These are phyloP conservation scores for Phtheirospermum japonicum DNA, from an alignment of 257 asterid species.

Conservation along the genomic window DNA sequence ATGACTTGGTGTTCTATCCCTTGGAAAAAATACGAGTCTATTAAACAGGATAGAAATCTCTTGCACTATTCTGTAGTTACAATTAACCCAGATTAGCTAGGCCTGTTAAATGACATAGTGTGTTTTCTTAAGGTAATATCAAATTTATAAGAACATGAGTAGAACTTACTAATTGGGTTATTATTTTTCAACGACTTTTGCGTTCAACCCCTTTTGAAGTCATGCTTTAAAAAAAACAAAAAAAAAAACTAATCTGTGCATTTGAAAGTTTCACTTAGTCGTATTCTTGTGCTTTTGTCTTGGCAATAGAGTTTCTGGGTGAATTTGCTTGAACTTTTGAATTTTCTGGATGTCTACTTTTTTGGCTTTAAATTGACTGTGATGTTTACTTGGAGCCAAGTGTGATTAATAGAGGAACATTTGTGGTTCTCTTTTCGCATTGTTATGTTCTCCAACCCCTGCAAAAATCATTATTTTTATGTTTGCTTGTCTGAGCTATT, in stretches of 20 bases:
- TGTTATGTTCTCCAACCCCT: too few species aligned
- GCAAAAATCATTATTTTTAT: too few species aligned
- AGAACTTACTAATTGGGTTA: slow-evolving; percentile 17
- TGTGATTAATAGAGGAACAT: too few species aligned
- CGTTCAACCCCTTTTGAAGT: neutral
- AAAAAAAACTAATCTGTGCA: slow-evolving; percentile 7
- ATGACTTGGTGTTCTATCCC: neutral
- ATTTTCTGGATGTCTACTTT: neutral
- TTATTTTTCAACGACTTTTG: neutral
- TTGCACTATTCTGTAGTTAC: neutral
- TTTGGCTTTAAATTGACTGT: neutral
- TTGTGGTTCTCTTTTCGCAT: neutral
- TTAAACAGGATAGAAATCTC: neutral
- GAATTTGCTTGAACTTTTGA: slow-evolving; percentile 5
- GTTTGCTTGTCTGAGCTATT: neutral
- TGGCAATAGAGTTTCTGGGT: neutral
- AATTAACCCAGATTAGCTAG: neutral
- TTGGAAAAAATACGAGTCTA: neutral
- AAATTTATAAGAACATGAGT: slow-evolving; percentile 6
- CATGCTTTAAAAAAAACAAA: too few species aligned
- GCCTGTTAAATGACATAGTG: neutral
- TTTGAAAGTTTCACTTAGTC: neutral
- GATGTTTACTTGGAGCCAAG: neutral
- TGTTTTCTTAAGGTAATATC: neutral
- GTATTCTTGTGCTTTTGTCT: neutral